These are phyloP conservation scores for Alternaria infectoria DNA, from an alignment of 2,329 filamentous ascomycete species.

Conservation along the genomic window DNA sequence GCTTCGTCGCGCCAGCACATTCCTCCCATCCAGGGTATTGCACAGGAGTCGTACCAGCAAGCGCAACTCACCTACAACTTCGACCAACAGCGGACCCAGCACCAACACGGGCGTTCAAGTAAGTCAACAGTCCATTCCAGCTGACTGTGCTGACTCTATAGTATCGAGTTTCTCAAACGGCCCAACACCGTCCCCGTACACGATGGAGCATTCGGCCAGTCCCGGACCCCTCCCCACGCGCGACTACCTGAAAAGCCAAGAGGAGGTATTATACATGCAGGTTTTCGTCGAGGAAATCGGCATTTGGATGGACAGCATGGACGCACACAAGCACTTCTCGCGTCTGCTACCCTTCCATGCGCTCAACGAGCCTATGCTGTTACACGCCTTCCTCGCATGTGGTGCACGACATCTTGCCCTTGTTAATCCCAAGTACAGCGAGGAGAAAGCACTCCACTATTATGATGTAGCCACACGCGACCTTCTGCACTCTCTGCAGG, in stretches of 20 bases:
- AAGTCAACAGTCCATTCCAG: constrained; percentile 6
- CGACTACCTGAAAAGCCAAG: constrained; percentile 72
- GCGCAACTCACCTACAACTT: constrained; percentile 50
- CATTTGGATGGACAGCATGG: constrained; percentile 92
- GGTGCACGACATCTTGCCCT: constrained; percentile 81
- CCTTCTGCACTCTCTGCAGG: constrained; percentile 77
- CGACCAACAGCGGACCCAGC: constrained; percentile 39
- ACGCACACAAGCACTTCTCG: constrained; percentile 84
- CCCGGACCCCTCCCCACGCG: constrained; percentile 47
- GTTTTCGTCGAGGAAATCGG: constrained; percentile 90
- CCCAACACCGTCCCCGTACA: constrained; percentile 32
- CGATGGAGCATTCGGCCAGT: constrained; percentile 32
- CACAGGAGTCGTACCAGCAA: constrained; percentile 56
- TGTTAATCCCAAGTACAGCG: constrained; percentile 71
- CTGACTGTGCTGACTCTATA: constrained; percentile 16
- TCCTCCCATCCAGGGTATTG: constrained; percentile 58
- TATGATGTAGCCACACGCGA: constrained; percentile 85
- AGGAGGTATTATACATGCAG: constrained; percentile 89
- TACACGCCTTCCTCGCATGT: constrained; percentile 88
- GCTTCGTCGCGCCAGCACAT: constrained; percentile 55
- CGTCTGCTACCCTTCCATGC: constrained; percentile 82
- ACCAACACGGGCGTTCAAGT: constrained; percentile 31
- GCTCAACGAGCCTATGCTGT: constrained; percentile 81
- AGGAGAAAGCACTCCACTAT: constrained; percentile 80
- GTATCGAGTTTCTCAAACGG: constrained; percentile 33